Evolutionary conservation across 2,329 filamentous ascomycete species (phyloP), one percentile per base, ranked within the genome.

Genomic region (Exophiala dermatitidis): DNA sequence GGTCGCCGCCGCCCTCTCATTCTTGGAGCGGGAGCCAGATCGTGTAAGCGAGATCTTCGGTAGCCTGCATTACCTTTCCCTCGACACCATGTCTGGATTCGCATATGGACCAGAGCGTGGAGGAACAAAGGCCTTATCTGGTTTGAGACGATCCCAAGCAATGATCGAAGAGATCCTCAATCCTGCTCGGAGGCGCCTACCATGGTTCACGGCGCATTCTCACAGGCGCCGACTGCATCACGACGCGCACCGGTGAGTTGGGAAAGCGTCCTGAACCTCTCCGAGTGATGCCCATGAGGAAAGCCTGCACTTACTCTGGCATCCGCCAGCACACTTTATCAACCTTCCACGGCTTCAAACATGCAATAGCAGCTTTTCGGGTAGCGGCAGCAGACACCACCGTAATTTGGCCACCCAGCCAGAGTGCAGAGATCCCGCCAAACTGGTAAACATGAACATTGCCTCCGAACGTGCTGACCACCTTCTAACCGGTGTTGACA

Each of bases 381-480:
- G 46, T 62, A 4, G 46, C 56, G 49, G 2, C 33, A 38, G n/a
- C 26, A 43, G 55, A 63, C n/a, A 57, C 32, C 31, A 57, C 61
- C 3, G 57, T 63, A 36, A 62, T 63, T 19, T 8, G 61, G 59
- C n/a, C 58, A 60, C 28, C 46, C 61, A 26, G 58, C 61, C 42
- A 57, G 55, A 30, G 48, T 34, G 38, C 58, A 10, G 45, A 19
- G 59, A 12, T 62, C 66, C 5, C 28, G 60, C 5, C 65, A 62
- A 63, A 3, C 57, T 78, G 3, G 63, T 67, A 5, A 72, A 74
- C 34, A 59, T 77, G 28, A 73, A 77, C 32, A 74, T 77, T 48
- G 77, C 77, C 1, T 77, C 76, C 0, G 77, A 80, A 61, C 72
- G 69, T 9, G 75, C 76, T 1, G 77, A 80, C 52, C 77, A 79